phyloP scores from a whole-genome alignment of 129 eudicot species.

The Pittosporum tobira region DNA sequence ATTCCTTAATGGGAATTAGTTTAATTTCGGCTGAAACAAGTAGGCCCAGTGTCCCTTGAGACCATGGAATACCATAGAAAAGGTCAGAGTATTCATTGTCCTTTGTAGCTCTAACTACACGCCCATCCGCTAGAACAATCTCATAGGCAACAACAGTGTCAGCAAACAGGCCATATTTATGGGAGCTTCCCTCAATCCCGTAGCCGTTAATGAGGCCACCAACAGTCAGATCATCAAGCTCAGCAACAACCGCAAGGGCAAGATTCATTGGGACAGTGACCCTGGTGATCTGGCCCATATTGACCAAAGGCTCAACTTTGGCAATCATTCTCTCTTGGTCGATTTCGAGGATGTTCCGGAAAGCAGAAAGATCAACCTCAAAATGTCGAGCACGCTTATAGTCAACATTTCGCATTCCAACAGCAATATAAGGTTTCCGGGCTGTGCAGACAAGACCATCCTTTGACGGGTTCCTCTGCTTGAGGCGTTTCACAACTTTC shows the following conservation, averaged over 20 bases:
- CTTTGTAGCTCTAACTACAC: conserved; percentile 81
- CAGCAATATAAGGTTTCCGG: conserved; percentile 96
- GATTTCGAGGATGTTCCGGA: conserved; percentile 73
- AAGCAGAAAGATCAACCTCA: conserved; percentile 95
- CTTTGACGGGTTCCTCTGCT: conserved; percentile 71
- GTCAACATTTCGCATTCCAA: conserved; percentile 98
- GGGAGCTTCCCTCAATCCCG: conserved; percentile 98
- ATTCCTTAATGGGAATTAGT: conserved; percentile 83
- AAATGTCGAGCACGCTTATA: conserved; percentile 91
- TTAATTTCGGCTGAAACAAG: conserved; percentile 93
- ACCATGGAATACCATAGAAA: conserved; percentile 94
- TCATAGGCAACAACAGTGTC: conserved; percentile 97
- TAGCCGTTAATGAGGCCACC: conserved; percentile 97
- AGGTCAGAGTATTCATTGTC: conserved; percentile 93
- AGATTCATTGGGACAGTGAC: conserved; percentile 87
- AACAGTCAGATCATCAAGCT: conserved; percentile 96
- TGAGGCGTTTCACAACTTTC: conserved; percentile 85
- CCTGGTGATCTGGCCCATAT: conserved; percentile 93
- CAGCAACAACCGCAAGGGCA: conserved; percentile 93
- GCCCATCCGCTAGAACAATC: conserved; percentile 75
- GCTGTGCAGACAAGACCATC: conserved; percentile 98
- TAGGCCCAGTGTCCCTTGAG: conserved; percentile 94
- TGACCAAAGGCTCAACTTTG: conserved; percentile 85
- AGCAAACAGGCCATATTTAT: conserved; percentile 88
- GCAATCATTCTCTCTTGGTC: conserved; percentile 93